Percentiles rank a stretch among this genome's conserved stretches.
These are phyloP conservation scores for Maudiozyma turicensis DNA, from an alignment of 805 yeast genomes.

Conservation along the genomic window DNA sequence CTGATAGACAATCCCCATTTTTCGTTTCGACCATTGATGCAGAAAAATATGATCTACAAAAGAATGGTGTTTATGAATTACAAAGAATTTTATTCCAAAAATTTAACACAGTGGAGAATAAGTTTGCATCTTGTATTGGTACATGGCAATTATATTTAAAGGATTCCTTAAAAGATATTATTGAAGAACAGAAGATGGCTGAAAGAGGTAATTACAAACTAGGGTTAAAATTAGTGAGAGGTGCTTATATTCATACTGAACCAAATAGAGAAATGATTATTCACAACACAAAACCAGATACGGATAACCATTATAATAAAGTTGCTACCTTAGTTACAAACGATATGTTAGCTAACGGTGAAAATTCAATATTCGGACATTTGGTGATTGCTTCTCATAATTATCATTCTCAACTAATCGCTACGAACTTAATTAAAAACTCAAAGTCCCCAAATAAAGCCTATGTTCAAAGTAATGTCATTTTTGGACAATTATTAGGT, in stretches of 20 bases:
- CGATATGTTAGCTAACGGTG: conserved; percentile 39
- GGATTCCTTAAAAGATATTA: conserved; percentile 53
- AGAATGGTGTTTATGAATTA: conserved; percentile 73
- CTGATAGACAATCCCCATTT: conserved; percentile 60
- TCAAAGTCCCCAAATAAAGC: conserved; percentile 12
- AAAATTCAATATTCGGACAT: conserved; percentile 52
- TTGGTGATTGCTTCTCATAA: conserved; percentile 90
- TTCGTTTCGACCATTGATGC: conserved; percentile 82
- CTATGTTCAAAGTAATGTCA: conserved; percentile 60
- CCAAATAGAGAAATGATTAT: conserved; percentile 57
- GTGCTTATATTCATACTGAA: conserved; percentile 91
- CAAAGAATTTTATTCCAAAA: conserved; percentile 71
- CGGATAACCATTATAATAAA: conserved; percentile 68
- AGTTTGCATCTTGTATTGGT: conserved; percentile 64
- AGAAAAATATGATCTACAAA: conserved; percentile 79
- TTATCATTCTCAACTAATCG: conserved; percentile 62
- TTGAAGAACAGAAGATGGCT: conserved; percentile 59
- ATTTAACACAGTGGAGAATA: conserved; percentile 52
- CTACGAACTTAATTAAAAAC: conserved; percentile 44
- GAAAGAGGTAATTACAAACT: conserved; percentile 50
- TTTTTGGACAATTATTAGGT: conserved; percentile 84
- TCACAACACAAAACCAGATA: conserved; percentile 63
- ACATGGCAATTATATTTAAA: conserved; percentile 88
- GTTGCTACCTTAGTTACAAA: conserved; percentile 58
- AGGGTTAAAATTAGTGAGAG: conserved; percentile 87